phyloP scores from a whole-genome alignment of 371 early-diverging fungal species.

The Capillidium heterosporum region DNA sequence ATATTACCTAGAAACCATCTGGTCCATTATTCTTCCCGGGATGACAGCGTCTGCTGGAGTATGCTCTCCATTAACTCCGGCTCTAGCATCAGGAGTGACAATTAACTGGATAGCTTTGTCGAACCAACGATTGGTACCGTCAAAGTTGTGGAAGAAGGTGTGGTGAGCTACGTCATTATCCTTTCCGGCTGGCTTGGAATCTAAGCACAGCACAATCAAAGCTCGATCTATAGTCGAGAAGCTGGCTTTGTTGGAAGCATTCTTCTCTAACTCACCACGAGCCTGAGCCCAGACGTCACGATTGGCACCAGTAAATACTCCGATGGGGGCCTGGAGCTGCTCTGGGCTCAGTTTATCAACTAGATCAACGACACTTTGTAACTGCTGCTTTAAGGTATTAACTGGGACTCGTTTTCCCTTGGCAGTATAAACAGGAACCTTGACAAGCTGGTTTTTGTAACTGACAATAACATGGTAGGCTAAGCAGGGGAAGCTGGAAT shows the following conservation, averaged over 20 bases:
- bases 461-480: constrained; percentile 66
- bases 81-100: constrained; percentile 65
- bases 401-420: constrained; percentile 47
- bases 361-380: constrained; percentile 32
- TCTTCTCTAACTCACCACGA: constrained; percentile 13
- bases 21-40: constrained; percentile 28
- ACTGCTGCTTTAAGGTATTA: constrained; percentile 36
- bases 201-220: constrained; percentile 71
- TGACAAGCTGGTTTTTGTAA: constrained; percentile 63
- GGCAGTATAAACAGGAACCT: constrained; percentile 45
- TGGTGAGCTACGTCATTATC: constrained; percentile 44
- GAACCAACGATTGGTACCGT: constrained; percentile 84
- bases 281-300: constrained; percentile 70
- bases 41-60: constrained; percentile 84
- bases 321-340: constrained; percentile 41
- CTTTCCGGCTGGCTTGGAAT: constrained; percentile 38
- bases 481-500: constrained; percentile 44
- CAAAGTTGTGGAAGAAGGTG: constrained; percentile 55
- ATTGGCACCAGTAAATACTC: constrained; percentile 62
- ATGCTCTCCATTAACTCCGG: constrained; percentile 91
- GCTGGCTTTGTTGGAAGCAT: constrained; percentile 6
- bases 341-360: constrained; percentile 24
- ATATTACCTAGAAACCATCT: constrained; percentile 6
- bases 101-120: constrained; percentile 84
- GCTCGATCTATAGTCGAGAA: constrained; percentile 44